Base-by-base conservation (phyloP, 2,329 filamentous ascomycete genomes). In the Cladosporium phlei region DNA sequence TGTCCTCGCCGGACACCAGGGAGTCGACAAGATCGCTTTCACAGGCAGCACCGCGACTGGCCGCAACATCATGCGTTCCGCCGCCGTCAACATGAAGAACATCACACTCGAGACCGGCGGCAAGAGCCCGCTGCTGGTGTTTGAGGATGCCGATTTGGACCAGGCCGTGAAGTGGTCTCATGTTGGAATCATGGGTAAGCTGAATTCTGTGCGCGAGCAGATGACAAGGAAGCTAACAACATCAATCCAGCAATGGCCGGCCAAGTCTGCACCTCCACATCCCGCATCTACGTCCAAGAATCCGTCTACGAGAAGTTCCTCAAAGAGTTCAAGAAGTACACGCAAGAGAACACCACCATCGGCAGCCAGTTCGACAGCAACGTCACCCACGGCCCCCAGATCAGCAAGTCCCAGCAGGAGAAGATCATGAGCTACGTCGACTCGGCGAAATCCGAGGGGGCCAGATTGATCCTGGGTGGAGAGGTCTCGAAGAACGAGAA, bases 1-100 rank as follows among this genome's bases (percentile, higher is more conserved):
- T 4, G 81, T 84, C 0, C 73, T 90, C 6, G 82, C 80, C 2
- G 73, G 74, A 28, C 86, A 91, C 60, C 67, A 78, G 16, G 77
- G 76, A 28, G 75, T 91, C 9, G 82, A 87, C 59, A 90, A 90
- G 70, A 74, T 91, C 51, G 84, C 86, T 0, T 91, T 90, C 54
- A 90, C 86, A 0, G 86, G 86, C 27, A 86, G 81, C 4, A 90
- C 86, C 0, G 70, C 71, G 1, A 89, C 85, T 1, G 86, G 82
- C 7, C 78, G 80, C 47, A 75, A 83, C 42, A 86, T 90, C 53
- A 88, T 89, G 84, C 86, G 86, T 62, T 75, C 79, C 66, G 85
- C 86, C 0, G 75, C 79, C 11, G 66, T 76, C 1, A 86, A 72
- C 29, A 66, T 80, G 61, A 81, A 81, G 66, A 80, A 80, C 54